Evolutionary conservation across 257 asterid species (phyloP).

Genomic region (Forsythia viridissima): DNA sequence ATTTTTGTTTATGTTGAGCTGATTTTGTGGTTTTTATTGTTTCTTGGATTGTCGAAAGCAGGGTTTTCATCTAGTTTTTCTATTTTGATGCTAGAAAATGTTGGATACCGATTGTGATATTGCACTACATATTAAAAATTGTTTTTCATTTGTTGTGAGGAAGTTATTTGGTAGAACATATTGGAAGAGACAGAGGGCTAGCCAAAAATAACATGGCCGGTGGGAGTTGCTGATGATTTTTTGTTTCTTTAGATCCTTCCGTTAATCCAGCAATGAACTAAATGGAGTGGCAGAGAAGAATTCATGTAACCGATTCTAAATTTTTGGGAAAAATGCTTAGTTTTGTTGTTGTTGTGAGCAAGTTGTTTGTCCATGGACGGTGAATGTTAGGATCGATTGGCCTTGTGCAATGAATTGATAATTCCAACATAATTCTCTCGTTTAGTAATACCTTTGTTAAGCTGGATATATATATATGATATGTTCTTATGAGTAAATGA

Average conservation of each 20-base stretch:
- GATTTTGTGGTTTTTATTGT: no score
- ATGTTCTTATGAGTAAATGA: not conserved
- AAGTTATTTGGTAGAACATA: not conserved
- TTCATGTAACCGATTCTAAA: not conserved
- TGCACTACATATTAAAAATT: not conserved
- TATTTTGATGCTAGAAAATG: not conserved
- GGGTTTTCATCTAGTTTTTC: not conserved
- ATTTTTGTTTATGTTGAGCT: not conserved
- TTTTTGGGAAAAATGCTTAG: not conserved
- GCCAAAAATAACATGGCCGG: not conserved
- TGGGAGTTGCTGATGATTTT: not conserved
- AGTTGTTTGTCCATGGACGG: not conserved
- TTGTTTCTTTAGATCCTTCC: not conserved
- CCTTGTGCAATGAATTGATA: not conserved
- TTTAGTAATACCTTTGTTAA: not conserved
- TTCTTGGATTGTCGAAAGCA: not conserved
- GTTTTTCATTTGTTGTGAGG: not conserved
- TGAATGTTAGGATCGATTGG: not conserved
- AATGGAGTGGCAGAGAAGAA: not conserved
- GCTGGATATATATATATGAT: not conserved
- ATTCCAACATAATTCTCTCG: not conserved
- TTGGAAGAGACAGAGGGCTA: not conserved
- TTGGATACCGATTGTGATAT: not conserved
- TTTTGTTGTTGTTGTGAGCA: not conserved
- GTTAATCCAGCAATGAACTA: not conserved